A percentile compares a stretch with the other conserved stretches of the same genome.
phyloP scores from a whole-genome alignment of 2,329 filamentous ascomycete genomes.

The Nemania serpens region DNA sequence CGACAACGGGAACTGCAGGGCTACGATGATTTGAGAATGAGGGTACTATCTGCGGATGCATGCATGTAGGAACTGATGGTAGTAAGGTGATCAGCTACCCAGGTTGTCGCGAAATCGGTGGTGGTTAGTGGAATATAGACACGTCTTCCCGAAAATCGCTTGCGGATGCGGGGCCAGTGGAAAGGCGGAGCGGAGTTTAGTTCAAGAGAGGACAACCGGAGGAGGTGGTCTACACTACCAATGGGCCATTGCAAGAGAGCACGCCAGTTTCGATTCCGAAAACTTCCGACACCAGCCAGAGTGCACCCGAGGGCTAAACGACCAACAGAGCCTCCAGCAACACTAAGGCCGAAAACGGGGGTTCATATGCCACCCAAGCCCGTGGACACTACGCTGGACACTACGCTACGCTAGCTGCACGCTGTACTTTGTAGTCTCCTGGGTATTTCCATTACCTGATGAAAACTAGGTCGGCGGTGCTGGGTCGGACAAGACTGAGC shows the following conservation, averaged over 20 bases:
- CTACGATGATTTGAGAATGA: neutral
- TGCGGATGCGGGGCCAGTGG: slow-evolving; percentile 25
- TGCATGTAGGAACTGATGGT: neutral
- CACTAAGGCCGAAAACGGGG: slow-evolving; percentile 24
- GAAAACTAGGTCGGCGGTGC: slow-evolving; percentile 27
- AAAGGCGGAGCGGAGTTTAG: slow-evolving; percentile 32
- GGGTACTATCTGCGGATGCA: neutral
- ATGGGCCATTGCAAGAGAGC: neutral
- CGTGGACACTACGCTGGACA: too few relatives aligned
- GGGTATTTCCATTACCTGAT: slow-evolving; percentile 38
- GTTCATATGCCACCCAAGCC: slow-evolving; percentile 13
- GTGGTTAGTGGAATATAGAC: slow-evolving; percentile 26
- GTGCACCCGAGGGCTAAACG: neutral
- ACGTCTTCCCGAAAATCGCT: slow-evolving; percentile 20
- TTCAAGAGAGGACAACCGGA: neutral
- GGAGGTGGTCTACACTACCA: neutral
- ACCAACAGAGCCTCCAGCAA: slow-evolving; percentile 6
- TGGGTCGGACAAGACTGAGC: slow-evolving; percentile 6
- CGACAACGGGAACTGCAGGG: neutral
- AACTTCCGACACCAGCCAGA: slow-evolving; percentile 17
- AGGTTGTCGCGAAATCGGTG: slow-evolving; percentile 2
- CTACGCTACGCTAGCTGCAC: slow-evolving; percentile 9
- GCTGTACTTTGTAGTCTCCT: slow-evolving; percentile 1
- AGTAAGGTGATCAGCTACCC: neutral
- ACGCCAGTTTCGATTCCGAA: slow-evolving; percentile 15